phyloP scores from a whole-genome alignment of 2,329 filamentous ascomycete species.

The Biscogniauxia sp. region DNA sequence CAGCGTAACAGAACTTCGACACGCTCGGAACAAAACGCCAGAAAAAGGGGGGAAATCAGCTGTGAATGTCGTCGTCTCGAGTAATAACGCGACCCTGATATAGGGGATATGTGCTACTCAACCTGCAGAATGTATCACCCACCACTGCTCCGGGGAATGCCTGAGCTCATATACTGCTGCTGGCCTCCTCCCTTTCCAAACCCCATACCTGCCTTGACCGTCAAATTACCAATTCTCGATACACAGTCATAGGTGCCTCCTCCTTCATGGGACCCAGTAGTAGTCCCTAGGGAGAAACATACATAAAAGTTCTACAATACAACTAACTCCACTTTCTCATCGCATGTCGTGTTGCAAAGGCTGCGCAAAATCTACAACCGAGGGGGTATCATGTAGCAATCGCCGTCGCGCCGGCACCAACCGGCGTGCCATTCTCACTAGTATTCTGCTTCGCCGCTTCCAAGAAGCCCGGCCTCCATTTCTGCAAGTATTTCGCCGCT shows the following conservation, averaged over 20 bases:
- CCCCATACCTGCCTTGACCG: background rate
- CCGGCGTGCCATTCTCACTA: slow-evolving; percentile 13
- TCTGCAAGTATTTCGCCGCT: slow-evolving; percentile 60
- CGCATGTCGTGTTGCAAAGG: background rate
- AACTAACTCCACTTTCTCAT: background rate
- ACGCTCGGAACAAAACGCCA: background rate
- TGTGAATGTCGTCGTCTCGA: background rate
- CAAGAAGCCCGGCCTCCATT: slow-evolving; percentile 58
- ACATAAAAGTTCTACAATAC: background rate
- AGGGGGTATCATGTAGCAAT: slow-evolving; percentile 26
- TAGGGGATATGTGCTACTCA: background rate
- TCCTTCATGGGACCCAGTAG: background rate
- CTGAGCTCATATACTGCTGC: background rate
- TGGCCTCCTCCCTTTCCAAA: background rate
- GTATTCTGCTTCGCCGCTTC: slow-evolving; percentile 31
- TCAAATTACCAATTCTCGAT: background rate
- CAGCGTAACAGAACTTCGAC: background rate
- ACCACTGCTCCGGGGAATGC: background rate
- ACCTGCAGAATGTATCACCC: background rate
- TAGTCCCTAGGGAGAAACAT: background rate
- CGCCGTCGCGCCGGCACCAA: slow-evolving; percentile 16
- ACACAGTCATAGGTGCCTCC: background rate
- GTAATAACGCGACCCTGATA: background rate
- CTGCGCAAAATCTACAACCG: background rate
- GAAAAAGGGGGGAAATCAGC: background rate